Conservation (phyloP, 1,139 yeast species). For the Suhomyces bolitotheri region DNA sequence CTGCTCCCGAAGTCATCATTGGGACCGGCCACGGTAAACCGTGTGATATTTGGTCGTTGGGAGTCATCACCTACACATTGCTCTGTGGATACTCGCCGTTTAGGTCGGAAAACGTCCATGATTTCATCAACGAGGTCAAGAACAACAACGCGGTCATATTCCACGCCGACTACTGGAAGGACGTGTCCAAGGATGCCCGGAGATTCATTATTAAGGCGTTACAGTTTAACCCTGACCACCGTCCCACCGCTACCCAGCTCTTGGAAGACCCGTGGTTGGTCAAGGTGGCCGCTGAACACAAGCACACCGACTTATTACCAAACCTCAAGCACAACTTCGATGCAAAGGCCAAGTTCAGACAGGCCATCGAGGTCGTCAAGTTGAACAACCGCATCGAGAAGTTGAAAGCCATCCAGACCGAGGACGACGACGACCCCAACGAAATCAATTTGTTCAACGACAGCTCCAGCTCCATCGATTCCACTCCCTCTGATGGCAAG, state of each 20-base stretch:
- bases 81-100: slow-evolving; percentile 94
- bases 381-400: slow-evolving; percentile 72
- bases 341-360: slow-evolving; percentile 81
- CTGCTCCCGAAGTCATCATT: slow-evolving; percentile 86
- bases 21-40: slow-evolving; percentile 87
- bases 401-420: slow-evolving; percentile 54
- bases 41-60: slow-evolving; percentile 87
- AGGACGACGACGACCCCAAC: slow-evolving; percentile 54
- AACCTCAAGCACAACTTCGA: slow-evolving; percentile 66
- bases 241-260: slow-evolving; percentile 69
- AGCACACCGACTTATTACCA: slow-evolving; percentile 68
- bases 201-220: slow-evolving; percentile 68
- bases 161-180: slow-evolving; percentile 85
- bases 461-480: slow-evolving; percentile 2
- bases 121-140: slow-evolving; percentile 75
- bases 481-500: slow-evolving; percentile 1
- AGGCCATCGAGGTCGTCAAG: slow-evolving; percentile 80
- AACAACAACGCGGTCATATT: slow-evolving; percentile 72
- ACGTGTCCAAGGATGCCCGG: slow-evolving; percentile 73
- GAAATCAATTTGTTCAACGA: slow-evolving; percentile 48
- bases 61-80: slow-evolving; percentile 86
- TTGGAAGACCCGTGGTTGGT: slow-evolving; percentile 72
- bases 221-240: slow-evolving; percentile 58
- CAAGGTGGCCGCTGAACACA: slow-evolving; percentile 46
- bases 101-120: slow-evolving; percentile 77